Conservation (phyloP, 805 yeast species). For the Ogataea wickerhamii region DNA sequence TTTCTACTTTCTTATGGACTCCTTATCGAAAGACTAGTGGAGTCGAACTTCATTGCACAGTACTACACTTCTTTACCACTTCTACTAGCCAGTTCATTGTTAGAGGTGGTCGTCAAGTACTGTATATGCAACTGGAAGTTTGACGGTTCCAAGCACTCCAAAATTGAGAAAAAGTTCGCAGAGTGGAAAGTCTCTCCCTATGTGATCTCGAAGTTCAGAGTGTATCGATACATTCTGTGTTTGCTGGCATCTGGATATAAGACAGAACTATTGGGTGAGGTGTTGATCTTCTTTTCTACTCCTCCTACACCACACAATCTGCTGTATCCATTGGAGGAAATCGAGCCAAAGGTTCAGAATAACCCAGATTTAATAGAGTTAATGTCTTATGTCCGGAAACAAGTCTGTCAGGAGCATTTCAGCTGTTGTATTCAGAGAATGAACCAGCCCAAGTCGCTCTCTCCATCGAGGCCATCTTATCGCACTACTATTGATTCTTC, state of each 20-base stretch:
- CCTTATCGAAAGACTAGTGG: slow-evolving; percentile 39
- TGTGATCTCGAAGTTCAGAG: slow-evolving; percentile 18
- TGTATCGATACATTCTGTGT: slow-evolving; percentile 19
- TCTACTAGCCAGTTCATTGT: slow-evolving; percentile 28
- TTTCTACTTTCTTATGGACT: slow-evolving; percentile 37
- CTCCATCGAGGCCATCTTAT: slow-evolving; percentile 4
- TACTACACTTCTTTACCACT: slow-evolving; percentile 26
- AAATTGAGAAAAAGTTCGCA: slow-evolving; percentile 23
- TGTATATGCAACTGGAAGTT: slow-evolving; percentile 46
- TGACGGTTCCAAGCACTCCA: slow-evolving; percentile 15
- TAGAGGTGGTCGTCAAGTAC: slow-evolving; percentile 42
- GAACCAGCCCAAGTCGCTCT: neutral
- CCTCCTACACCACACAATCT: slow-evolving; percentile 27
- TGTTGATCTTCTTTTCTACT: slow-evolving; percentile 21
- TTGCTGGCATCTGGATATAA: slow-evolving; percentile 19
- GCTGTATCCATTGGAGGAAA: slow-evolving; percentile 12
- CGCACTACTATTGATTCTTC: slow-evolving; percentile 4
- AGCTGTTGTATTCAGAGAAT: slow-evolving; percentile 17
- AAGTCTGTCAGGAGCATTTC: slow-evolving; percentile 18
- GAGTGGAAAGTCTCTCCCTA: slow-evolving; percentile 32
- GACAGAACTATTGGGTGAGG: slow-evolving; percentile 22
- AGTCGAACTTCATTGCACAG: slow-evolving; percentile 35
- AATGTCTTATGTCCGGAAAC: slow-evolving; percentile 18
- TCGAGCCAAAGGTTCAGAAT: slow-evolving; percentile 6
- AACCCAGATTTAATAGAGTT: slow-evolving; percentile 18